Base-by-base conservation (phyloP, 768 basidiomycete species). In the Butyriboletus loyo region DNA sequence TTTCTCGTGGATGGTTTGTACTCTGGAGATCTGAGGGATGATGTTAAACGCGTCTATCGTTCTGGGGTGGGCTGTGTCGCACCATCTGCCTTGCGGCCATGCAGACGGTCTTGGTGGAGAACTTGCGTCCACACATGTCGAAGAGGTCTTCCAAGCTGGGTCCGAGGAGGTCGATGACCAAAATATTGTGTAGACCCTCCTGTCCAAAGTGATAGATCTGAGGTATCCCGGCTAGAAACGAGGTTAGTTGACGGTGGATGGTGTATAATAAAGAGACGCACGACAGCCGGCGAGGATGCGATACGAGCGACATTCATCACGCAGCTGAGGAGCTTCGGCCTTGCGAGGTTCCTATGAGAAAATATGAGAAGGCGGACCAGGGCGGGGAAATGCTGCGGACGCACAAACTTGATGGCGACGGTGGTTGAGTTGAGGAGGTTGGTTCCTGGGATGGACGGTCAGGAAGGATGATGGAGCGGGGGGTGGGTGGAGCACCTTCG, bases 131-230 rank as follows among this genome's bases (percentile, higher is more conserved):
- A 65, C 97, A 99, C 90, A 98, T 95, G 73, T 99, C 97, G 69
- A 99, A 99, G 49, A 99, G 77, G 70, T 99, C 97, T 73, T 99
- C 97, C 57, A 99, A 72, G 68, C 90, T 94, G 11, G 96, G 96
- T 4, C 97, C 97, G 31, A 99, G 82, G 32, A 99, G 82, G 75
- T 99, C 97, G 65, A 99, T 98, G 60, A 99, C 95, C 55, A 99
- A 84, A 58, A 99, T 95, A 66, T 99, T 98, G 76, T 99, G 95
- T 27, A 98, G 81, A 14, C 90, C 97, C 72, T 99, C 97, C 73
- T 98, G 95, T 43, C 97, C 97, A 70, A 98, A 99, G 74, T 99
- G 96, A 76, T 98, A 98, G 72, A 99, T 98, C 75, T 98, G 95
- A 25, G 95, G 96, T 44, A 99, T 96, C 21, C 97, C 96, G 58